phyloP scores from a whole-genome alignment of 2,329 filamentous ascomycete species.

The Coniochaeta hoffmannii region DNA sequence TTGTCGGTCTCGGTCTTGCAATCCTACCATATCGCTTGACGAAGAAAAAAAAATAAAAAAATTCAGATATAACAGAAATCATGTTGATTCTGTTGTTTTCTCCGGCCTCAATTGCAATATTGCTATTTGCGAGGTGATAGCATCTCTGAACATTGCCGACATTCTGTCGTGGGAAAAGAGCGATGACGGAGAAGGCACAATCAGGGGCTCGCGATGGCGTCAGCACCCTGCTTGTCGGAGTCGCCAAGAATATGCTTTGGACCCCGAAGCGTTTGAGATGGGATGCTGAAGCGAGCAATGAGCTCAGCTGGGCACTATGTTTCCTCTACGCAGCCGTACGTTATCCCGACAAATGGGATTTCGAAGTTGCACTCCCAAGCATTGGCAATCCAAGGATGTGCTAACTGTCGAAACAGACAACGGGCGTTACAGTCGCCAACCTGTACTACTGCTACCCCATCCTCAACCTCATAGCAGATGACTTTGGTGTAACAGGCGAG shows the following conservation, averaged over 20 bases:
- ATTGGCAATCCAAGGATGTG: neutral
- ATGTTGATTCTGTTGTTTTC: neutral
- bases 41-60: neutral
- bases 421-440: constrained; percentile 59
- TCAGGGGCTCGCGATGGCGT: neutral
- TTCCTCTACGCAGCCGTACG: neutral
- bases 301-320: neutral
- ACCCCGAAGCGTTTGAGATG: neutral
- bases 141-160: too few relatives aligned
- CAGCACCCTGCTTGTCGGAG: neutral
- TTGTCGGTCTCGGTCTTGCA: neutral
- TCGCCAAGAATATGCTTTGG: neutral
- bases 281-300: neutral
- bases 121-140: too few relatives aligned
- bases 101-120: neutral
- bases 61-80: neutral
- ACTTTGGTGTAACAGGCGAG: constrained; percentile 62
- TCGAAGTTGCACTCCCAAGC: neutral
- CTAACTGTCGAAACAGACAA: neutral
- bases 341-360: neutral
- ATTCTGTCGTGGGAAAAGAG: neutral
- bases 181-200: neutral
- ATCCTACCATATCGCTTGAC: neutral
- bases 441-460: constrained; percentile 74
- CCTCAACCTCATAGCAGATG: constrained; percentile 60